Percentiles rank a stretch among this genome's conserved stretches.
phyloP scores from a whole-genome alignment of 768 basidiomycete genomes.

The Pholiota microspora region DNA sequence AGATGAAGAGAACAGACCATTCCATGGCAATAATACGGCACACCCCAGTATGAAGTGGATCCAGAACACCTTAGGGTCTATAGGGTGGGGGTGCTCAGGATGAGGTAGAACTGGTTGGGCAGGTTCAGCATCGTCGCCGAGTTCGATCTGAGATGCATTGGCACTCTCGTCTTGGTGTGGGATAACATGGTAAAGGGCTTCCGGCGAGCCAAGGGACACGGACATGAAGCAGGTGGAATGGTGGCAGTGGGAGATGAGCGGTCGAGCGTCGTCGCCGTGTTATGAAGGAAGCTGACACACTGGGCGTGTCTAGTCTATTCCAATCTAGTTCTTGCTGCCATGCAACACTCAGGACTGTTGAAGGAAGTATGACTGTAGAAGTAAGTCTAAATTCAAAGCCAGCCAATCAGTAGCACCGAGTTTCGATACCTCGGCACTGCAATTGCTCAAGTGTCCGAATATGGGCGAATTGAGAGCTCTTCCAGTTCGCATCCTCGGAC shows the following conservation, averaged over 20 bases:
- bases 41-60: constrained; percentile 75
- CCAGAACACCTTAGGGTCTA: constrained; percentile 52
- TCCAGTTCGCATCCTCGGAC: not conserved
- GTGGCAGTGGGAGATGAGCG: not conserved
- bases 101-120: constrained; percentile 19
- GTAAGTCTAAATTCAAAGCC: not conserved
- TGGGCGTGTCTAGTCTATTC: not conserved
- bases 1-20: constrained; percentile 51
- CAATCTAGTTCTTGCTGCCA: not conserved
- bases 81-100: constrained; percentile 24
- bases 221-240: constrained; percentile 22
- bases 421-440: too few species aligned
- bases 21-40: constrained; percentile 85
- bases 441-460: not conserved
- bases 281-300: not conserved
- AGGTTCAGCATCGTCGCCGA: constrained; percentile 27
- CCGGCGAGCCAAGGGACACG: constrained; percentile 27
- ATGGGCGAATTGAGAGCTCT: not conserved
- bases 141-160: constrained; percentile 27
- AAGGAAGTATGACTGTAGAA: too few species aligned
- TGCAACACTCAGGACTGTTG: not conserved
- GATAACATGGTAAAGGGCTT: constrained; percentile 42
- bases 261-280: not conserved
- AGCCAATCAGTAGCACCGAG: not conserved
- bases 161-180: constrained; percentile 27